phyloP scores from a whole-genome alignment of 2,329 filamentous ascomycete genomes.

The Trichophyton schoenleinii region DNA sequence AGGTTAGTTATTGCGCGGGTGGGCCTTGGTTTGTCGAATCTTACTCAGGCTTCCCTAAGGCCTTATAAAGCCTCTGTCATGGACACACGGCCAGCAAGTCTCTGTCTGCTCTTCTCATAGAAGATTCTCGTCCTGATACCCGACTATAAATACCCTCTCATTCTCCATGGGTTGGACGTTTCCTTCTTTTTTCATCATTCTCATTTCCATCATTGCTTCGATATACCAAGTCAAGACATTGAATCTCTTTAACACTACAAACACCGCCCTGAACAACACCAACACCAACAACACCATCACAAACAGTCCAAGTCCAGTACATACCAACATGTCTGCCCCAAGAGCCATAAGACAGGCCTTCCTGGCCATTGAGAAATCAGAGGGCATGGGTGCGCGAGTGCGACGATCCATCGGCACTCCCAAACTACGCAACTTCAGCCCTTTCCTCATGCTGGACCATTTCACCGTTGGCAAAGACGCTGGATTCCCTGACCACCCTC shows the following conservation, averaged over 20 bases:
- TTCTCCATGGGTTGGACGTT: background rate
- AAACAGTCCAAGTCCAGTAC: slow-evolving; percentile 7
- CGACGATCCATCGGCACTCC: slow-evolving; percentile 78
- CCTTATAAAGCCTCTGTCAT: background rate
- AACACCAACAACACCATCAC: background rate
- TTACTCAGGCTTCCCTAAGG: slow-evolving; percentile 1
- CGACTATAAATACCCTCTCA: background rate
- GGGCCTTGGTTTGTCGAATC: background rate
- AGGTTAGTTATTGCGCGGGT: background rate
- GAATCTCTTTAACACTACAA: background rate
- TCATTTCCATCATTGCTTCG: background rate
- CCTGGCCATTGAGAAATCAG: slow-evolving; percentile 70
- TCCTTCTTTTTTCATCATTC: background rate
- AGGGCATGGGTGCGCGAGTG: slow-evolving; percentile 78
- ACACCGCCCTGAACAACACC: background rate
- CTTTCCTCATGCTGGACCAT: slow-evolving; percentile 94
- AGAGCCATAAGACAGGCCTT: slow-evolving; percentile 74
- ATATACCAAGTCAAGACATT: background rate
- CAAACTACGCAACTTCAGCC: slow-evolving; percentile 71
- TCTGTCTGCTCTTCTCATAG: background rate
- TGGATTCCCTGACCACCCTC: slow-evolving; percentile 79
- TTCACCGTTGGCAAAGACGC: slow-evolving; percentile 69
- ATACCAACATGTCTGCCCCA: slow-evolving; percentile 46
- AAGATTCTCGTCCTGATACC: background rate
- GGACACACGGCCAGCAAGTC: too few relatives aligned